Conservation (phyloP, 148 eudicot genomes). For the Polygonum aviculare region DNA sequence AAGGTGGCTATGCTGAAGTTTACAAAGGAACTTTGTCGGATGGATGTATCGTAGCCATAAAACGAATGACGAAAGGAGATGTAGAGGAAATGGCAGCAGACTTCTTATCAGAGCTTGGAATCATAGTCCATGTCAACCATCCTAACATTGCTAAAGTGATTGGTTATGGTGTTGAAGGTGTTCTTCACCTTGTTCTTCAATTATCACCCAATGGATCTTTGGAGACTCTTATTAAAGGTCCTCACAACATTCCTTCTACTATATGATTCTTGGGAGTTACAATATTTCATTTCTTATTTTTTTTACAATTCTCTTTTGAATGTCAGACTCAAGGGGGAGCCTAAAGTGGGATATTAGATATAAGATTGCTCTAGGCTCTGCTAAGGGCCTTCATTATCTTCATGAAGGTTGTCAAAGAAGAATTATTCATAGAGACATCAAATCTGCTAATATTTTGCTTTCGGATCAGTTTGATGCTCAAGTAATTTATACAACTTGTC, state of each 20-base stretch:
- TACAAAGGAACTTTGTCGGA: slow-evolving; percentile 66
- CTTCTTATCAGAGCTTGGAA: slow-evolving; percentile 92
- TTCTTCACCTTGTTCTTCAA: slow-evolving; percentile 93
- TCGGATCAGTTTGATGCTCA: slow-evolving; percentile 76
- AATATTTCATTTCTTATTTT: not conserved
- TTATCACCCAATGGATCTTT: slow-evolving; percentile 88
- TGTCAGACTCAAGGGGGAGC: slow-evolving; percentile 54
- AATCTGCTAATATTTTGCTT: slow-evolving; percentile 85
- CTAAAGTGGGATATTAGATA: slow-evolving; percentile 55
- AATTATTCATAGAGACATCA: slow-evolving; percentile 88
- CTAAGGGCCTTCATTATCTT: slow-evolving; percentile 79
- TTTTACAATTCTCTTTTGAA: not conserved
- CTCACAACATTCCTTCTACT: not conserved
- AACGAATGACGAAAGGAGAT: slow-evolving; percentile 59
- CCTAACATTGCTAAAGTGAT: slow-evolving; percentile 80
- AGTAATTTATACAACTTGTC: slow-evolving; percentile 14
- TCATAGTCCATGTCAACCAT: slow-evolving; percentile 85
- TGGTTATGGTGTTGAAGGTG: slow-evolving; percentile 93
- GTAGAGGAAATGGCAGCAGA: slow-evolving; percentile 83
- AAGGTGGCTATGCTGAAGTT: slow-evolving; percentile 95
- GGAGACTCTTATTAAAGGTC: slow-evolving; percentile 63
- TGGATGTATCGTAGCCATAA: slow-evolving; percentile 67
- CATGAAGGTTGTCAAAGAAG: slow-evolving; percentile 94
- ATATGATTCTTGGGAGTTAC: not conserved
- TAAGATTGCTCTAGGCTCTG: slow-evolving; percentile 72